A percentile compares a stretch with the other conserved stretches of the same genome.
Conservation (phyloP, 2,329 filamentous ascomycete genomes). For the Rugonectria rugulosa region DNA sequence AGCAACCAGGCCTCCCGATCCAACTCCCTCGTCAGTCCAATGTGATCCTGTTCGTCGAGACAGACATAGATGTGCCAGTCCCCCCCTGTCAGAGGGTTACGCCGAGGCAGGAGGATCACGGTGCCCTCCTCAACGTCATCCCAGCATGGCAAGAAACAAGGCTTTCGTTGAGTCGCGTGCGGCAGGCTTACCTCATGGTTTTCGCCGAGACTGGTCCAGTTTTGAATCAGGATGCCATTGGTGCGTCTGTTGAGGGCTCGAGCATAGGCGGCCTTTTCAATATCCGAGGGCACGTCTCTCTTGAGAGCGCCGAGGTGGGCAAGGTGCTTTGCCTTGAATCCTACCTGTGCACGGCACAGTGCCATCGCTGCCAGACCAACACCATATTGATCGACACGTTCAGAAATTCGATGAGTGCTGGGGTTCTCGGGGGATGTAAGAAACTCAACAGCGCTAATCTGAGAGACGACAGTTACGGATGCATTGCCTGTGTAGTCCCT, state of each 20-base stretch:
- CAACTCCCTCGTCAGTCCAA: slow-evolving; percentile 3
- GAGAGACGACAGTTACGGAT: slow-evolving; percentile 22
- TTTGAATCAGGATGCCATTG: slow-evolving; percentile 27
- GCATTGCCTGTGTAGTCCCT: slow-evolving; percentile 29
- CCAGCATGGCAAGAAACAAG: slow-evolving; percentile 24
- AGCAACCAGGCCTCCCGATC: slow-evolving; percentile 9
- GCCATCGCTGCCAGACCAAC: slow-evolving; percentile 7
- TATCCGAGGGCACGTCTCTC: not conserved
- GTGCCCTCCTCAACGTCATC: slow-evolving; percentile 27
- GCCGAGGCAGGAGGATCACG: slow-evolving; percentile 30
- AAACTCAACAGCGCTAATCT: slow-evolving; percentile 4
- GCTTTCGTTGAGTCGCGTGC: not conserved
- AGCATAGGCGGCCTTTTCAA: slow-evolving; percentile 19
- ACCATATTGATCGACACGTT: not conserved
- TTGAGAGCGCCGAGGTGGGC: slow-evolving; percentile 27
- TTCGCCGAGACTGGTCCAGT: slow-evolving; percentile 28
- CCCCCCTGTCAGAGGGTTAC: not conserved
- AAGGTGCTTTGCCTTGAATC: slow-evolving; percentile 15
- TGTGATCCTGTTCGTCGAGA: slow-evolving; percentile 14
- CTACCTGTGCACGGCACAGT: slow-evolving; percentile 9
- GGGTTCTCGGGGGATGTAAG: not conserved
- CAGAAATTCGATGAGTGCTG: not conserved
- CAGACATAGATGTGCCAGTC: slow-evolving; percentile 29
- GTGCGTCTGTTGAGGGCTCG: slow-evolving; percentile 21
- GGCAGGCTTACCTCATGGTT: slow-evolving; percentile 13